Evolutionary conservation across 2,329 filamentous ascomycete species (phyloP), one percentile per base, ranked within the genome.

Genomic region (Gaeumannomyces tritici): DNA sequence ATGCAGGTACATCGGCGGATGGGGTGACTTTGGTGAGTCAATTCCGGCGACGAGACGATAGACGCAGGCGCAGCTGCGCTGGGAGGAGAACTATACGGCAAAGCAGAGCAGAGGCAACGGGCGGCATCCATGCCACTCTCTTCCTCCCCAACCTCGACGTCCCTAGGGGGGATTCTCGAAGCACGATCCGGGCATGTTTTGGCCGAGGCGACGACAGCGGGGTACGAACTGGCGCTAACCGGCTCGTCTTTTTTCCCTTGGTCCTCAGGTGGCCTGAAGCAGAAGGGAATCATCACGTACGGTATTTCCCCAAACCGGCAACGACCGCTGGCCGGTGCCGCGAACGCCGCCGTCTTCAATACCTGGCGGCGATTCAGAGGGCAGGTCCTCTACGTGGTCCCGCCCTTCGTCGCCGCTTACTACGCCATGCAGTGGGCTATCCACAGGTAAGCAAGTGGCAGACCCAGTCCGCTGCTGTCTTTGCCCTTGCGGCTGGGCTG

Each of bases 331-430:
- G 91, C 91, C 67, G 91, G 90, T 71, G 81, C 88, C 64, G 77
- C 83, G 67, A 80, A 93, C 76, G 89, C 88, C 69, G 93, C 93
- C 72, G 79, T 98, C 81, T 98, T 98, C 88, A 99, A 99, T 85
- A 88, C 86, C 70, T 96, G 89, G 84, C 88, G 95, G 77, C 87
- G 95, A 72, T 90, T 89, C 79, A 88, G 87, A 75, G 77, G 83
- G 70, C 95, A 98, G 83, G 86, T 96, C 69, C 86, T 98, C 70
- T 99, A 93, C 84, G 87, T 93, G 77, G 83, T 88, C 29, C 90
- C 95, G 64, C 89, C 93, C 54, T 79, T 96, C 69, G 71, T 95
- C 67, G 76, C 82, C 69, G 92, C 84, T 68, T 99, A 98, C 81
- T 86, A 87, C 73, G 74, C 86, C 68, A 90, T 98, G 88, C 79